Base-by-base conservation (phyloP, 805 yeast genomes). In the Pichia gijzeniarum region DNA sequence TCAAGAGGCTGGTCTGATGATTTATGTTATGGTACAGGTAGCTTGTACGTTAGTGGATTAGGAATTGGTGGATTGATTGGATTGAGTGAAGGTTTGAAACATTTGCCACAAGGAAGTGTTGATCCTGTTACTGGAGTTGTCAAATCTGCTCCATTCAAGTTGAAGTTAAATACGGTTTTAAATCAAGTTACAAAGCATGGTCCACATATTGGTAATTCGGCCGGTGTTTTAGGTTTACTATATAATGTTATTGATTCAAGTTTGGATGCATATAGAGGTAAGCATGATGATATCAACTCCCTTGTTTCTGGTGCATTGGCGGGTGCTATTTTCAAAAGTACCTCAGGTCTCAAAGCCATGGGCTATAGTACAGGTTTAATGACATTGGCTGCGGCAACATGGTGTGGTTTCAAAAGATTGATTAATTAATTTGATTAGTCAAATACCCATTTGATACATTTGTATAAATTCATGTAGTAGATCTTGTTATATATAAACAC, bases 1-100 rank as follows among this genome's bases (percentile, higher is more conserved):
- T 85, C 95, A n/a, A 82, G 97, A 70, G 95, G 95, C 56, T 93
- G 96, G 95, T 77, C 89, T 14, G 99, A 93, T 65, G 98, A 93
- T 69, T 74, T 93, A 53, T 89, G 97, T 76, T 93, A 93, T 67
- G 99, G 99, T 56, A 85, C 98, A 10, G 99, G 99, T 67, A 81
- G 96, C 6, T 88, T 89, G 43, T 93, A 93, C 63, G 73, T 93
- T 54, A 56, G 85, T 28, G 95, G 95, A 36, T 74, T 93, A 53
- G 95, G 95, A 31, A 49, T 79, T 37, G 99, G 99, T 67, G 99
- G 99, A 49, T 68, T 81, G 13, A 83, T 80, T 58, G 99, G 99
- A 49, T 69, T 90, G 50, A 77, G 79, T 49, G 96, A 91, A 66
- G 98, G 99, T 51, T 59, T 93, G 45, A 74, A 75, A 50, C 79